A percentile compares a stretch with the other conserved stretches of the same genome.
phyloP scores from a whole-genome alignment of 441 rosid genomes.

The Breynia disticha region DNA sequence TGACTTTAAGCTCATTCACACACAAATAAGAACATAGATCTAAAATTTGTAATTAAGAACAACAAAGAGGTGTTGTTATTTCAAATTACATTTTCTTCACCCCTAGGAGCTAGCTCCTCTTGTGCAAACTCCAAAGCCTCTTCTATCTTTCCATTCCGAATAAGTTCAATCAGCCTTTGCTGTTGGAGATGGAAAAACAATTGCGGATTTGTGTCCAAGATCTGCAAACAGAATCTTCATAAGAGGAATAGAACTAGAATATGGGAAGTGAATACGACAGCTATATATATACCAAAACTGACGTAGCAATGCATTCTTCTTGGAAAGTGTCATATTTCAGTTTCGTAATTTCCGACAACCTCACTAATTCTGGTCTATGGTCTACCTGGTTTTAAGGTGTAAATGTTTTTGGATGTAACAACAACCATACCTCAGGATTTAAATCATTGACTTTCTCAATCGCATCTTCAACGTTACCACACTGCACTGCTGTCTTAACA shows the following conservation, averaged over 20 bases:
- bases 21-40: conserved; percentile 3
- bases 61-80: conserved; percentile 12
- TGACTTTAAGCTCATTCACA: neutral
- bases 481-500: conserved; percentile 88
- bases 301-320: neutral
- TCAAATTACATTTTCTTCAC: conserved; percentile 74
- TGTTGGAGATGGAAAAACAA: conserved; percentile 98
- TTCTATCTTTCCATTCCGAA: conserved; percentile 78
- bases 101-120: conserved; percentile 96
- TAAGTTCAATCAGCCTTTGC: conserved; percentile 87
- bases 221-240: conserved; percentile 36
- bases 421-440: conserved; percentile 66
- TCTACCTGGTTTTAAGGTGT: no score
- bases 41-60: conserved; percentile 10
- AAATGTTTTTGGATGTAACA: no score
- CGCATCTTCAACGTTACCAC: conserved; percentile 94
- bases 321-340: neutral
- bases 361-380: no score
- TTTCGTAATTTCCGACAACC: no score
- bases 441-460: conserved; percentile 90
- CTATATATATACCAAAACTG: neutral
- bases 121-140: conserved; percentile 98
- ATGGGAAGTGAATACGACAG: neutral
- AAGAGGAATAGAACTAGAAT: conserved; percentile 4
- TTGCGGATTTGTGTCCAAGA: conserved; percentile 86